Base-by-base conservation (phyloP, 371 early-diverging fungal species). In the Mortierella sp. region DNA sequence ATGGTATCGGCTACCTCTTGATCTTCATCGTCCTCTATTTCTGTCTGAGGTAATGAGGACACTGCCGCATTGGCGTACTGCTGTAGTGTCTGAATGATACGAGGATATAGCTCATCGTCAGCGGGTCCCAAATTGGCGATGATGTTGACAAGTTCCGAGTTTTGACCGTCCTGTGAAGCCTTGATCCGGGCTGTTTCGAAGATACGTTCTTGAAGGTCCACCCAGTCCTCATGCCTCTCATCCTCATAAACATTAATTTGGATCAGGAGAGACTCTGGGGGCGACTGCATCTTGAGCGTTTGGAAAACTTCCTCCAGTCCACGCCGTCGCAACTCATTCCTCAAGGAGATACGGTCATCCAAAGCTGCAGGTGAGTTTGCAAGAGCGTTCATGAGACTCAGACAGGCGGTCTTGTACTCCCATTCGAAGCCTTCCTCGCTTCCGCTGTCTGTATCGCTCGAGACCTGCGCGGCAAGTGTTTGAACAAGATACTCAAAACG, bases 401-500 rank as follows among this genome's bases (percentile, higher is more conserved):
- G 47, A 28, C 82, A 81, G 3, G 87, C 82, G 1, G 83, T 73
- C 26, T 82, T 81, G 61, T 84, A 88, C 56, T 87, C 87, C 78
- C 80, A 83, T 12, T 78, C 66, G 26, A 72, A 32, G 1, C 67
- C 55, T n/a, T 68, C 79, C 24, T 70, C 62, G 24, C 47, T 70
- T 1, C 23, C 34, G 11, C 51, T 53, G 9, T 58, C 69, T 12
- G 52, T 24, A 24, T 79, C 61, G 24, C 46, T 42, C 1, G 62
- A 53, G 12, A 65, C 27, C 7, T 54, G 50, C n/a, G 19, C 56
- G 24, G 42, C 72, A 67, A 90, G 47, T 2, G 82, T 79, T 30
- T 84, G 79, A 2, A 90, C 69, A 0, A 89, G 67, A 15, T 86
- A 82, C 44, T 89, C 87, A 72, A 90, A 90, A 37, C 90, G 80